phyloP scores from a whole-genome alignment of 106 monocot species.

The Platanthera zijinensis region DNA sequence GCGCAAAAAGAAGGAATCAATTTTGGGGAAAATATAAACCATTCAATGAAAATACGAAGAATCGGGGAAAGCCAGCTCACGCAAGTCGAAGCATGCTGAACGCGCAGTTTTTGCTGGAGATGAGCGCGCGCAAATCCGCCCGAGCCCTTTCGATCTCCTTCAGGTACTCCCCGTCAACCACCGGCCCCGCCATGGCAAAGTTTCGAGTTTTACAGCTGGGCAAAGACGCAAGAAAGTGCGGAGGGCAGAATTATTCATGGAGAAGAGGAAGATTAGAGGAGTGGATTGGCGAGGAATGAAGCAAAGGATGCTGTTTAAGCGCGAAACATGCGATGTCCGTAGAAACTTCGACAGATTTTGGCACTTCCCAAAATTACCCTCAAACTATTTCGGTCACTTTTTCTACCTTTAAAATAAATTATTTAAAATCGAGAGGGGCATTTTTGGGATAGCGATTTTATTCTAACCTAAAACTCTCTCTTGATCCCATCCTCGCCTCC shows the following conservation, averaged over 20 bases:
- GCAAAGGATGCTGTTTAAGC: too few species aligned
- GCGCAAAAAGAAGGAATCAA: neutral
- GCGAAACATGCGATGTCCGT: too few species aligned
- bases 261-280: constrained; percentile 1
- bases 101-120: constrained; percentile 79
- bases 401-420: too few species aligned
- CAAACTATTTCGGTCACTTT: too few species aligned
- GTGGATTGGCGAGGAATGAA: neutral
- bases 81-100: constrained; percentile 57
- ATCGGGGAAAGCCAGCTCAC: constrained; percentile 12
- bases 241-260: neutral
- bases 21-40: neutral
- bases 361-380: too few species aligned
- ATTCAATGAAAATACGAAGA: neutral
- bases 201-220: too few species aligned
- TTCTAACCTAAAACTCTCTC: too few species aligned
- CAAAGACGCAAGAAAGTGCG: neutral
- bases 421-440: too few species aligned
- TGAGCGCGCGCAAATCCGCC: constrained; percentile 67
- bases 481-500: too few species aligned
- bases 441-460: too few species aligned
- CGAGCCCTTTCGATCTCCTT: constrained; percentile 78
- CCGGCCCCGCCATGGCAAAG: constrained; percentile 28
- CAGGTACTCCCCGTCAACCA: constrained; percentile 62
- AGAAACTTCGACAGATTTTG: too few species aligned